Evolutionary conservation across 2,329 filamentous ascomycete species (phyloP), one percentile per base, ranked within the genome.

Genomic region (Phyllachora maydis): DNA sequence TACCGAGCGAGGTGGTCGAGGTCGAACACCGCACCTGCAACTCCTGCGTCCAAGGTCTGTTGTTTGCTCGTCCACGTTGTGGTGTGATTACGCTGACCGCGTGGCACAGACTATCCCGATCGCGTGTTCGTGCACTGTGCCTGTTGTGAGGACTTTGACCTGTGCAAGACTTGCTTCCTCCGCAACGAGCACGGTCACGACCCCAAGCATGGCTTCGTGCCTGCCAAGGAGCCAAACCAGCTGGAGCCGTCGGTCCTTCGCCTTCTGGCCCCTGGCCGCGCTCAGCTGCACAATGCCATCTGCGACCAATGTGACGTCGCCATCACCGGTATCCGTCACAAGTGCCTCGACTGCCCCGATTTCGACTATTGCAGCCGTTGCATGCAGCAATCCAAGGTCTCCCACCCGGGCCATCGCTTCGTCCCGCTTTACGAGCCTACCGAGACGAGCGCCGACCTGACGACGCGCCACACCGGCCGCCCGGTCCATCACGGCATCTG

Each of bases 281-380:
- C 79, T 45, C 62, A 71, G 38, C 58, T 64, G 30, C 88, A 98
- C 52, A 70, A 77, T 29, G 88, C 90, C 30, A 71, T 93, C 33
- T 98, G 88, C 42, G 88, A 98, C 53, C 79, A 79, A 19, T 98
- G 90, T 46, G 78, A 95, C 38, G 74, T 71, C 60, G 70, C 68
- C 45, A 88, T 98, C 39, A 59, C 63, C 36, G 90, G 88, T 36
- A 62, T 92, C 27, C 85, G 88, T 36, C 75, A 95, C 65, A 98
- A 98, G 61, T 98, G 88, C 47, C 59, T 95, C 33, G 73, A 81
- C 44, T 98, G 88, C 56, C 88, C 90, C 20, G 88, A 98, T 47
- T 98, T 81, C 76, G 88, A 98, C 41, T 95, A 78, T 52, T 98
- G 88, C 56, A 60, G 63, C 13, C 56, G 65, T 6, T 98, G 90